These are phyloP conservation scores for Peronosclerospora sorghi DNA, from an alignment of 352 stramenopile genomes.

Conservation along the genomic window DNA sequence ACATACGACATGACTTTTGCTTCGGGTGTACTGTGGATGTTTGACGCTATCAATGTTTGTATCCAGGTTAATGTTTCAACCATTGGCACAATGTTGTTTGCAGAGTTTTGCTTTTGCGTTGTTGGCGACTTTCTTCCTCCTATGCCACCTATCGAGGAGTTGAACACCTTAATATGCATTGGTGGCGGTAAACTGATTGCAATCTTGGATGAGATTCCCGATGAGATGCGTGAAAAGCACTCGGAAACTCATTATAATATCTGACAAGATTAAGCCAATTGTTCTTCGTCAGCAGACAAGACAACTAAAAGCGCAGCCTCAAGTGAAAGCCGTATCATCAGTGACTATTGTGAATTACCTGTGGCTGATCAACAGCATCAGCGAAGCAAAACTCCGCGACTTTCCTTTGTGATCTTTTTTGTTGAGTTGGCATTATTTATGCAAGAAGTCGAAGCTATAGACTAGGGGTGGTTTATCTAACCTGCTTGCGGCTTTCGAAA, in stretches of 20 bases:
- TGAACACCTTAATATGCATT: slow-evolving; percentile 59
- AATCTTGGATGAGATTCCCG: slow-evolving; percentile 37
- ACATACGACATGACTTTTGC: too few species aligned
- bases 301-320: slow-evolving; percentile 24
- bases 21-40: too few species aligned
- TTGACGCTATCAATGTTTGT: too few species aligned
- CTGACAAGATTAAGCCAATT: slow-evolving; percentile 59
- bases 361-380: slow-evolving; percentile 83
- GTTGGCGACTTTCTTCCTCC: slow-evolving; percentile 65
- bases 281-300: slow-evolving; percentile 31
- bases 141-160: slow-evolving; percentile 52
- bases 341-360: slow-evolving; percentile 70
- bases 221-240: slow-evolving; percentile 39
- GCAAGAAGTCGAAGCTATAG: slow-evolving; percentile 3
- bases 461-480: too few species aligned
- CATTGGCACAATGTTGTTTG: slow-evolving; percentile 65
- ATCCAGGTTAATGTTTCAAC: slow-evolving; percentile 6
- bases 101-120: slow-evolving; percentile 57
- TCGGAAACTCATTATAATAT: slow-evolving; percentile 59
- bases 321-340: slow-evolving; percentile 27
- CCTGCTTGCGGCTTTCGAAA: slow-evolving; percentile 21
- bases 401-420: slow-evolving; percentile 7
- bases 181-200: slow-evolving; percentile 46
- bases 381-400: slow-evolving; percentile 54
- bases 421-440: slow-evolving; percentile 15